Percentiles rank a stretch among this genome's conserved stretches.
Conservation (phyloP, 2,329 filamentous ascomycete genomes). For the Pestalotiopsis sp. region DNA sequence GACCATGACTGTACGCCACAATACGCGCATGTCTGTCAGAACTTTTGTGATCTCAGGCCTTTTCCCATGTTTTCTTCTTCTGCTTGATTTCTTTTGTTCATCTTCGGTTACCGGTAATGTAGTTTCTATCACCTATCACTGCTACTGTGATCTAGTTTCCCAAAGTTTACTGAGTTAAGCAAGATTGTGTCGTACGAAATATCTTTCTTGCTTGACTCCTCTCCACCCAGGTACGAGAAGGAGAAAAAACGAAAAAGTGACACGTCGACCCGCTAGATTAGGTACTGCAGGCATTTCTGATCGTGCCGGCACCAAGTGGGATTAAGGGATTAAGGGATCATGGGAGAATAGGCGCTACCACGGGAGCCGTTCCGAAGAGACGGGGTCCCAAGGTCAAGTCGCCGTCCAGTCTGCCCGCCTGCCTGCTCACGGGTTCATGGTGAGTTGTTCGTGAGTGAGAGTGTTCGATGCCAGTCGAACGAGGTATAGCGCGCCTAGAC, state of each 20-base stretch:
- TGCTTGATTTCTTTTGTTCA: neutral
- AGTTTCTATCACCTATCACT: neutral
- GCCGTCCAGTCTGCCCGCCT: neutral
- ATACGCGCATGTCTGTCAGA: neutral
- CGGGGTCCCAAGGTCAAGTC: neutral
- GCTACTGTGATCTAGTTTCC: neutral
- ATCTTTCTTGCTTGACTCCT: neutral
- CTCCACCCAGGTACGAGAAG: neutral
- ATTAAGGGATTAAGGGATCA: conserved; percentile 7
- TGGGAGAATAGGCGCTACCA: neutral
- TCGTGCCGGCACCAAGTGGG: neutral
- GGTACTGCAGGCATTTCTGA: neutral
- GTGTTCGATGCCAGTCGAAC: neutral
- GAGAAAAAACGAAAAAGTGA: neutral
- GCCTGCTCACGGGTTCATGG: neutral
- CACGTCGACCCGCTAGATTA: conserved; percentile 7
- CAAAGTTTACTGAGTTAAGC: neutral
- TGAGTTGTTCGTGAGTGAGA: neutral
- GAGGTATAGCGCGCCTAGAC: neutral
- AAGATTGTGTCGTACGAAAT: neutral
- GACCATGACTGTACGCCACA: neutral
- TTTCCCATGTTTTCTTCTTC: neutral
- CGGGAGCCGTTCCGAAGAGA: conserved; percentile 11
- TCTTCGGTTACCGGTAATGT: neutral
- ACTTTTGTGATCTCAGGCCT: neutral